These are phyloP conservation scores for Dryadomyces sulphureus DNA, from an alignment of 2,329 filamentous ascomycete species.

Conservation along the genomic window DNA sequence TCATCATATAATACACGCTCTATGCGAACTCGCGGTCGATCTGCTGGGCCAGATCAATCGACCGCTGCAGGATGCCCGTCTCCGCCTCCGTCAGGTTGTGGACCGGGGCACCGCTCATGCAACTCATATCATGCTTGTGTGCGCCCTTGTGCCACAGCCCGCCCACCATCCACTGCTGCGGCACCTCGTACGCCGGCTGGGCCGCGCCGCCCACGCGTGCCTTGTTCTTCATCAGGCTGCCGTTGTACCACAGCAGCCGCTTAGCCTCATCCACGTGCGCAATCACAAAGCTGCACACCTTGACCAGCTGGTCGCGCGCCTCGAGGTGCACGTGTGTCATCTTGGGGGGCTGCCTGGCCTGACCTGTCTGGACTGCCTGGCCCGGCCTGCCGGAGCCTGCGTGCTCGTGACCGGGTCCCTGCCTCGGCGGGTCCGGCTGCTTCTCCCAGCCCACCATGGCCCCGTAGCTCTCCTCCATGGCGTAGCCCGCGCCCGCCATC, in stretches of 20 bases:
- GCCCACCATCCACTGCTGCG: constrained; percentile 2
- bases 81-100: neutral
- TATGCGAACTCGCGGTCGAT: neutral
- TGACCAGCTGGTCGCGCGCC: no score
- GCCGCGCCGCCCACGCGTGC: neutral
- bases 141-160: constrained; percentile 1
- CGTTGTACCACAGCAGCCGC: constrained; percentile 2
- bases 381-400: neutral
- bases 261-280: constrained; percentile 1
- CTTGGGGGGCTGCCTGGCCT: no score
- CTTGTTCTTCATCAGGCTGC: constrained; percentile 4
- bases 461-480: constrained; percentile 3
- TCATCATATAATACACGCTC: neutral
- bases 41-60: neutral
- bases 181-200: neutral
- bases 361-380: neutral
- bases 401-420: neutral
- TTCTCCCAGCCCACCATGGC: constrained; percentile 2
- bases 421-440: neutral
- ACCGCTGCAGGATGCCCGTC: neutral
- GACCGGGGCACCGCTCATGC: neutral
- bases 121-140: constrained; percentile 2
- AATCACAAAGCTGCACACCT: constrained; percentile 4
- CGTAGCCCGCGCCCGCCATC: neutral
- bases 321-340: no score